These are phyloP conservation scores for Pyrenochaeta sp. DNA, from an alignment of 2,329 filamentous ascomycete genomes.

Conservation along the genomic window DNA sequence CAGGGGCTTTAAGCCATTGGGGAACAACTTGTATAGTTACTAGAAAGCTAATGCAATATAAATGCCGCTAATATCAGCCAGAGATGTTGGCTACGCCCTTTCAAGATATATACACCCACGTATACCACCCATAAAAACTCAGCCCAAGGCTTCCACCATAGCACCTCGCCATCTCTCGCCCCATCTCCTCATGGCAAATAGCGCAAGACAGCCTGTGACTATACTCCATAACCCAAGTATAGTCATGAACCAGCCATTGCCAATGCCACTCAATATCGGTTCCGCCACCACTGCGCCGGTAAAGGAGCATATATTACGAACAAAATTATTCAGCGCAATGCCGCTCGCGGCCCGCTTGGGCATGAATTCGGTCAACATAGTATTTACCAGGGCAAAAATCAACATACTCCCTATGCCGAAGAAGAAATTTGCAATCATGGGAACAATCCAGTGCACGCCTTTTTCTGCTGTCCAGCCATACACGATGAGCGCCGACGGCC, in stretches of 20 bases:
- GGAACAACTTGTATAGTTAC: not conserved
- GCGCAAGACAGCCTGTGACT: constrained; percentile 55
- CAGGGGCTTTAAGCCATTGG: too few species aligned
- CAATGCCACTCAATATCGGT: constrained; percentile 45
- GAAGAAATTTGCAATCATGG: constrained; percentile 53
- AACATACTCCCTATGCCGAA: constrained; percentile 52
- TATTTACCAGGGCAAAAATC: constrained; percentile 48
- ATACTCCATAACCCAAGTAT: constrained; percentile 59
- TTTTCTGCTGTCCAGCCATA: constrained; percentile 49
- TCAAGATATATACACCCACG: not conserved
- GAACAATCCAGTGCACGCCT: constrained; percentile 44
- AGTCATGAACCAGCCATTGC: constrained; percentile 52
- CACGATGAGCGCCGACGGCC: constrained; percentile 47
- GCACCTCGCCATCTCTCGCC: constrained; percentile 69
- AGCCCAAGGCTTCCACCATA: constrained; percentile 61
- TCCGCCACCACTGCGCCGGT: constrained; percentile 48
- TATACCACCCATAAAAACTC: not conserved
- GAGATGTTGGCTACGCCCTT: not conserved
- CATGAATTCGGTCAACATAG: constrained; percentile 54
- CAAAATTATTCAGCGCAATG: constrained; percentile 52
- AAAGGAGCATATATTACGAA: constrained; percentile 49
- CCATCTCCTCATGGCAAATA: constrained; percentile 69
- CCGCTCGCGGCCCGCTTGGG: constrained; percentile 46
- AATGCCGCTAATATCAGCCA: not conserved
- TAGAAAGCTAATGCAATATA: not conserved